phyloP scores from a whole-genome alignment of 768 basidiomycete genomes.

The Scleroderma bovista region DNA sequence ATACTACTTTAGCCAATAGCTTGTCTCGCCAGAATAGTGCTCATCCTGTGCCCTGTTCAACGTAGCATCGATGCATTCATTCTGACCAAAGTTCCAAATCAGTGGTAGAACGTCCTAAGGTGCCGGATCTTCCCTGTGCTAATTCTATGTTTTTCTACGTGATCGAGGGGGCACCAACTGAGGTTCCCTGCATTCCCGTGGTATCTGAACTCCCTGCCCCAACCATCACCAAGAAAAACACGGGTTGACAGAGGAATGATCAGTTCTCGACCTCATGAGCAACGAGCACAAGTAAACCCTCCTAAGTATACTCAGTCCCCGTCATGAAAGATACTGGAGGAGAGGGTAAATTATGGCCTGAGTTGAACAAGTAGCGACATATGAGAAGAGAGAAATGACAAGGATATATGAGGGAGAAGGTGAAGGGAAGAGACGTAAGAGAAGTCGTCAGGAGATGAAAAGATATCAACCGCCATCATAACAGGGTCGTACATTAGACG shows the following conservation, averaged over 20 bases:
- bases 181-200: constrained; percentile 20
- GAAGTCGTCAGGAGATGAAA: constrained; percentile 32
- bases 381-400: constrained; percentile 20
- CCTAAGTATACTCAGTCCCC: constrained; percentile 24
- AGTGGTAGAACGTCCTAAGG: constrained; percentile 15
- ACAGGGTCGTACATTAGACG: constrained; percentile 48
- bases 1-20: constrained; percentile 33
- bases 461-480: constrained; percentile 26
- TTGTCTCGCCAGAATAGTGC: background rate
- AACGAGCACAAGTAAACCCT: constrained; percentile 14
- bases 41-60: background rate
- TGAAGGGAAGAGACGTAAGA: constrained; percentile 16
- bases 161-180: background rate
- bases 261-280: constrained; percentile 20
- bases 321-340: constrained; percentile 13
- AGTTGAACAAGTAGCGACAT: constrained; percentile 16
- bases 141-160: constrained; percentile 12
- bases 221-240: constrained; percentile 19
- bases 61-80: constrained; percentile 10
- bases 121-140: constrained; percentile 8
- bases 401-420: constrained; percentile 33
- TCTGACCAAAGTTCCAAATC: background rate
- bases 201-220: constrained; percentile 32
- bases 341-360: constrained; percentile 21
- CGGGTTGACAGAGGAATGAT: background rate